These are phyloP conservation scores for Rubia peregrina DNA, from an alignment of 305 asterid genomes.

Conservation along the genomic window DNA sequence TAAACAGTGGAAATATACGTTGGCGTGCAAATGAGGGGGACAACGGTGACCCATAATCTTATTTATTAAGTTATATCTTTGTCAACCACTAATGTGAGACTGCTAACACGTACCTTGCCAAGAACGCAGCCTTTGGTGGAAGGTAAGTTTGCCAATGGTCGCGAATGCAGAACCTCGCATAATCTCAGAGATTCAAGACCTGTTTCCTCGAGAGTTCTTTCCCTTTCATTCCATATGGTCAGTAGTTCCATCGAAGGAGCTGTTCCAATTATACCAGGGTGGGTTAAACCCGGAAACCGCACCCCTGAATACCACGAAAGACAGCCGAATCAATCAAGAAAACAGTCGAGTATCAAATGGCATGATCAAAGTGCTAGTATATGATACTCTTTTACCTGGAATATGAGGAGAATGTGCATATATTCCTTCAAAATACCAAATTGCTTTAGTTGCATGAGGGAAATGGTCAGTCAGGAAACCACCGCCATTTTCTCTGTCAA, in stretches of 20 bases:
- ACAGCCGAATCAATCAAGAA: background rate
- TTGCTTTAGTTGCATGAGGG: conserved; percentile 80
- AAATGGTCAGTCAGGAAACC: conserved; percentile 92
- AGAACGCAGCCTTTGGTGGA: conserved; percentile 71
- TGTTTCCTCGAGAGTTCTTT: conserved; percentile 54
- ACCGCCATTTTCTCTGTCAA: conserved; percentile 88
- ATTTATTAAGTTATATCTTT: too few relatives aligned
- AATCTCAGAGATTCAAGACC: conserved; percentile 54
- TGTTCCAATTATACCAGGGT: conserved; percentile 91
- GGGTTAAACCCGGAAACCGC: conserved; percentile 82
- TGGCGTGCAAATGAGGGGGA: too few relatives aligned
- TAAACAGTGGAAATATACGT: too few relatives aligned
- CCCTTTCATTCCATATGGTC: conserved; percentile 77
- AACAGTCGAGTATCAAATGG: background rate
- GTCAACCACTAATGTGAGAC: too few relatives aligned
- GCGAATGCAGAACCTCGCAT: conserved; percentile 84
- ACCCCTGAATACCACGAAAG: conserved; percentile 40
- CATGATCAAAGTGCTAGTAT: background rate
- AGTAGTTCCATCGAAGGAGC: conserved; percentile 89
- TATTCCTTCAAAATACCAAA: conserved; percentile 95
- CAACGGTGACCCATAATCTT: too few relatives aligned
- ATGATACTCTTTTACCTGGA: conserved; percentile 44
- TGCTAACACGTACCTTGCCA: conserved; percentile 98
- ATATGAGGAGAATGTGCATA: conserved; percentile 92
- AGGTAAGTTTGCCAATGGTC: conserved; percentile 87